phyloP scores from a whole-genome alignment of 2,329 filamentous ascomycete species.

The Hymenotorrendiella dingleyae region DNA sequence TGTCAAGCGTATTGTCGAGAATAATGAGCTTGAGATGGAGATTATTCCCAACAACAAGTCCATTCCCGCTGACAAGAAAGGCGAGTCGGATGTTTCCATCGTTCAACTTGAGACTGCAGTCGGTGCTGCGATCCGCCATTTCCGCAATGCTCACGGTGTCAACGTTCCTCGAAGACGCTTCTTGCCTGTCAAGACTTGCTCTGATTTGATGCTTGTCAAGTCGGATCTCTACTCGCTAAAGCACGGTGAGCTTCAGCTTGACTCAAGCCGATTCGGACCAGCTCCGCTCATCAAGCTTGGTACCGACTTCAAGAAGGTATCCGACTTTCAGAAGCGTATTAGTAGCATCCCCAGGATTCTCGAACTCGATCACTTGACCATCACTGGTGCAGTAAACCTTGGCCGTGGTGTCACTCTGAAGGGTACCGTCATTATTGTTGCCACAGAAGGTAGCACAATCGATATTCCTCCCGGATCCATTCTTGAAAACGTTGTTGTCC shows the following conservation, averaged over 20 bases:
- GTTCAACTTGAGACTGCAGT: conserved; percentile 98
- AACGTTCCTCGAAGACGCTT: conserved; percentile 97
- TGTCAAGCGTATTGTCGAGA: conserved; percentile 97
- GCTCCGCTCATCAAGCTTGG: conserved; percentile 98
- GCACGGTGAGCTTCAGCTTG: conserved; percentile 97
- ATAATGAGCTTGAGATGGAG: conserved; percentile 97
- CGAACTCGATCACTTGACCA: conserved; percentile 90
- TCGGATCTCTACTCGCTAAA: conserved; percentile 98
- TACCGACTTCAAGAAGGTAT: conserved; percentile 99
- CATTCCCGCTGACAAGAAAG: conserved; percentile 98
- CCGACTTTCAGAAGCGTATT: conserved; percentile 87
- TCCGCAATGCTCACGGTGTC: conserved; percentile 97
- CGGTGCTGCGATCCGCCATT: conserved; percentile 96
- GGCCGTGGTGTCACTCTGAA: conserved; percentile 93
- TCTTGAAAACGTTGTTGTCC: conserved; percentile 97
- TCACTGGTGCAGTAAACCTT: conserved; percentile 95
- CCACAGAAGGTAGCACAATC: conserved; percentile 95
- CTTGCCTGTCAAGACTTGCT: conserved; percentile 99
- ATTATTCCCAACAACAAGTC: conserved; percentile 99
- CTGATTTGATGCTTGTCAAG: conserved; percentile 98
- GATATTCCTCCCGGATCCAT: conserved; percentile 95
- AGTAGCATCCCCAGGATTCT: conserved; percentile 85
- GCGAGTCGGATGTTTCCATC: conserved; percentile 95
- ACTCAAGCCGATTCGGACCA: conserved; percentile 91
- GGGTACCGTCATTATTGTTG: conserved; percentile 98